Evolutionary conservation across 345 rosid species (phyloP).

Genomic region (Salix arbutifolia): DNA sequence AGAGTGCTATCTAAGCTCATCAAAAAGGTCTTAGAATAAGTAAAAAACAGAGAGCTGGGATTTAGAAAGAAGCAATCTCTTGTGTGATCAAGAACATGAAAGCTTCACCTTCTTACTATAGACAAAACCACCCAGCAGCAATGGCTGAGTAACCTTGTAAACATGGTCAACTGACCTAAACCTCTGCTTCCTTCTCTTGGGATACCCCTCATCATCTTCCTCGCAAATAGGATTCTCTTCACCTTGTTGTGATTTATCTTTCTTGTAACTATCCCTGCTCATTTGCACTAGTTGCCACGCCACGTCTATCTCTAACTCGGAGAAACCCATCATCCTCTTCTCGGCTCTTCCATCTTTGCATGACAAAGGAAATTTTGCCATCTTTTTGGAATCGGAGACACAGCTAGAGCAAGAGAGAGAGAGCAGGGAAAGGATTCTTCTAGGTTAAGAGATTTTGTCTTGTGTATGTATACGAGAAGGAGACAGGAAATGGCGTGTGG

Average conservation of each 20-base stretch:
- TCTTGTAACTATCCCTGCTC: background rate
- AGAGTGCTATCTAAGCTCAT: background rate
- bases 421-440: background rate
- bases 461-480: background rate
- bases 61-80: background rate
- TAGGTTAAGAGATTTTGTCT: background rate
- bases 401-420: background rate
- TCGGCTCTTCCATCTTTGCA: background rate
- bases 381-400: background rate
- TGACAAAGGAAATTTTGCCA: background rate
- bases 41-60: background rate
- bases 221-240: background rate
- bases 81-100: background rate
- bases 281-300: background rate
- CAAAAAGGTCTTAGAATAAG: too few species aligned
- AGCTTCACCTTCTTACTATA: background rate
- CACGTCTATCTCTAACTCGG: background rate
- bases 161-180: background rate
- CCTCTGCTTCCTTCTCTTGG: background rate
- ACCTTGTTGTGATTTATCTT: background rate
- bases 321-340: background rate
- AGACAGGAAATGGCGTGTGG: background rate
- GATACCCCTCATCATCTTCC: background rate
- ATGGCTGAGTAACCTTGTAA: background rate
- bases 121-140: background rate